Evolutionary conservation across 352 stramenopile species (phyloP), one percentile per base, ranked within the genome.

Genomic region (Phytophthora hibernalis): DNA sequence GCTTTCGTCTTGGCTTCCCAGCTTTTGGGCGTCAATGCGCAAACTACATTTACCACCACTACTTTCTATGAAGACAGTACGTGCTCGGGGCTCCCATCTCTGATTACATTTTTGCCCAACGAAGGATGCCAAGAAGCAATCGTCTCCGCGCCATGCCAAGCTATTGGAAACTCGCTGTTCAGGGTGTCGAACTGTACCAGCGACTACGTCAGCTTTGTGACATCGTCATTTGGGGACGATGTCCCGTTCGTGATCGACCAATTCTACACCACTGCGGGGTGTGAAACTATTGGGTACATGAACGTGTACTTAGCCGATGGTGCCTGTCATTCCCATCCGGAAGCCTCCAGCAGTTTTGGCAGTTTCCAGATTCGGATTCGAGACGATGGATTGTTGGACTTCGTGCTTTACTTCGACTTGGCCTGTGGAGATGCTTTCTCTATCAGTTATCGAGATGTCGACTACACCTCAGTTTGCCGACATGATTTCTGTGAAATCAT

Each of bases 241-340:
- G 52, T 30, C 10, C 16, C 30, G 5, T 61, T 42, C 18, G 24
- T 44, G 22, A 52, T 61, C 7, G 54, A 51, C 12, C 21, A 8
- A 5, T 52, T 24, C 15, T 53, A 53, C 11, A 1, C 45, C 18
- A 13, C 54, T 38, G 20, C 15, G 8, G 20, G 15, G 15, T 61
- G 54, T 52, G n/a, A 16, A 5, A 43, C n/a, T 3, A 13, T 52
- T 5, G 54, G n/a, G 13, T 44, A 30, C 13, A 16, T 57, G 20
- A 45, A 16, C n/a, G 50, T 44, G 6, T 57, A 57, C 33, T 16
- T 21, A 13, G 50, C 33, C 5, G 50, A 57, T 10, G 50, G 33
- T 15, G 15, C 7, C 2, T 57, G 50, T 5, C 50, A 57, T 18
- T 24, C 7, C 5, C 11, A 59, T 18, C 15, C 24, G 22, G 52